A percentile compares a stretch with the other conserved stretches of the same genome.
These are phyloP conservation scores for Pistacia vera DNA, from an alignment of 345 rosid species.

Conservation along the genomic window DNA sequence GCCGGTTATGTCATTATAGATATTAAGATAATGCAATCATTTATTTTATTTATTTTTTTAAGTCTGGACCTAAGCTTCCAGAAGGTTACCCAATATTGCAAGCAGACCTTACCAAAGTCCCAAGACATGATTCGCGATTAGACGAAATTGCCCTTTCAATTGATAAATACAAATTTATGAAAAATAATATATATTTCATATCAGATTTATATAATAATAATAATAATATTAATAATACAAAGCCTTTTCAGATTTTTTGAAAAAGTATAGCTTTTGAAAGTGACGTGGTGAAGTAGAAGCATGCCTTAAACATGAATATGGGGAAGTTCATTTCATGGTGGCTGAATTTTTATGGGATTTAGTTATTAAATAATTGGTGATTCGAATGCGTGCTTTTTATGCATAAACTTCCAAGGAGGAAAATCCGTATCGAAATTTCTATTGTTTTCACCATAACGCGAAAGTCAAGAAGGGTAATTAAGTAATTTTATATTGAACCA, in stretches of 20 bases:
- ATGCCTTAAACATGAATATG: too few species aligned
- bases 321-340: too few species aligned
- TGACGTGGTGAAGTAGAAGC: too few species aligned
- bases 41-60: background rate
- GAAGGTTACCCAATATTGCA: slow-evolving; percentile 22
- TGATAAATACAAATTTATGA: too few species aligned
- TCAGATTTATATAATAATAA: too few species aligned
- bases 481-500: slow-evolving; percentile 28
- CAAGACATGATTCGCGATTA: background rate
- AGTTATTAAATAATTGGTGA: too few species aligned
- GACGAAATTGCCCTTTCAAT: slow-evolving; percentile 19
- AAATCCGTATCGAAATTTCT: background rate
- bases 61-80: slow-evolving; percentile 12
- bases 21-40: background rate
- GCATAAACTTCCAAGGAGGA: background rate
- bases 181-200: too few species aligned
- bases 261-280: too few species aligned
- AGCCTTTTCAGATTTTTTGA: too few species aligned
- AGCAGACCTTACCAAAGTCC: background rate
- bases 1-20: slow-evolving; percentile 7
- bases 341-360: too few species aligned
- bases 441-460: background rate
- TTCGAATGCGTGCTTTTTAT: too few species aligned
- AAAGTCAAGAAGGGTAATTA: slow-evolving; percentile 37
- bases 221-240: too few species aligned